Evolutionary conservation across 1,284 basidiomycete species (phyloP).

Genomic region (Cryptococcus hybrid): DNA sequence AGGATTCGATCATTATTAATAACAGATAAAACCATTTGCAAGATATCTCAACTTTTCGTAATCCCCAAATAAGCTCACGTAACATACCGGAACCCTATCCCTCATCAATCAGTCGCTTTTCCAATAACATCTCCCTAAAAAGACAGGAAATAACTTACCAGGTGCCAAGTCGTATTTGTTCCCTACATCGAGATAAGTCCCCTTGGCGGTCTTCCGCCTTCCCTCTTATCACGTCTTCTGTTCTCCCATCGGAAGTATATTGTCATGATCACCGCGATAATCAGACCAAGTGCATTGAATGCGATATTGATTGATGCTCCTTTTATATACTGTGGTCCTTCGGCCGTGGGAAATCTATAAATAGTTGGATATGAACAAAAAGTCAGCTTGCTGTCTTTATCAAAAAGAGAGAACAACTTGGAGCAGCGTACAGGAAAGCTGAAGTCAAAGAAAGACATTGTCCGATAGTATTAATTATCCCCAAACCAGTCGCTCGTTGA

Average conservation of each 20-base stretch:
- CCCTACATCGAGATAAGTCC: slow-evolving; percentile 24
- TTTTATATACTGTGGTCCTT: slow-evolving; percentile 50
- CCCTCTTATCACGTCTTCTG: slow-evolving; percentile 43
- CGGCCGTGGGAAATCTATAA: slow-evolving; percentile 45
- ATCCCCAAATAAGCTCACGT: too few species aligned
- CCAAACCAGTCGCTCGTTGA: slow-evolving; percentile 50
- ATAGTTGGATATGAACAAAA: background rate
- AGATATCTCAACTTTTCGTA: too few species aligned
- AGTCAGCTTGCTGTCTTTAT: background rate
- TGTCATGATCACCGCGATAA: slow-evolving; percentile 44
- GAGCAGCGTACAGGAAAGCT: slow-evolving; percentile 40
- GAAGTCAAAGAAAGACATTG: slow-evolving; percentile 52
- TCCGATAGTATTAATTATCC: slow-evolving; percentile 53
- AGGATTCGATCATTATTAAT: too few species aligned
- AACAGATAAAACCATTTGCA: too few species aligned
- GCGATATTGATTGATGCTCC: slow-evolving; percentile 51
- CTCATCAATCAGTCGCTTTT: too few species aligned
- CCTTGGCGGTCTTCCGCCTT: slow-evolving; percentile 47
- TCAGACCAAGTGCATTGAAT: slow-evolving; percentile 47
- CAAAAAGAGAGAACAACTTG: background rate
- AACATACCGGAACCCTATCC: too few species aligned
- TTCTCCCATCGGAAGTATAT: slow-evolving; percentile 50
- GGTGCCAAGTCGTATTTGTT: slow-evolving; percentile 35
- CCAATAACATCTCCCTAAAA: background rate
- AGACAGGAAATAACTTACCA: slow-evolving; percentile 17